Evolutionary conservation across 805 yeast genomes (phyloP).

Genomic region (Candida maesae): DNA sequence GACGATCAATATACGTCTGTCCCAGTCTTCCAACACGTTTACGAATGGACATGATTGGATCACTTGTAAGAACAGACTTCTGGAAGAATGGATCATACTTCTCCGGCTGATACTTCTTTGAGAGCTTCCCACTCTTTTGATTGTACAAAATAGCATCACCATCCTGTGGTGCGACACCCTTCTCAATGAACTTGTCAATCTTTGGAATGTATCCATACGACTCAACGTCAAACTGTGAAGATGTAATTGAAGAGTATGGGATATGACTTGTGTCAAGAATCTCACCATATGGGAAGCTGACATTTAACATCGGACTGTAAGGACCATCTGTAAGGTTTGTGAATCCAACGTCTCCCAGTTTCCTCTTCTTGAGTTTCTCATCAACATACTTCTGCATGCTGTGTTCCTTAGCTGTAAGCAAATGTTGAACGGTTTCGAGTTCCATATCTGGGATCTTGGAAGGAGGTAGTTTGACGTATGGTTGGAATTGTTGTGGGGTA

Average conservation of each 20-base stretch:
- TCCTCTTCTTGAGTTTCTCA: constrained; percentile 73
- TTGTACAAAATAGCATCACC: constrained; percentile 30
- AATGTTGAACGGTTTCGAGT: constrained; percentile 73
- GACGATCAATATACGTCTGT: constrained; percentile 70
- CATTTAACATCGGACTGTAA: constrained; percentile 72
- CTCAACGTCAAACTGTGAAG: constrained; percentile 62
- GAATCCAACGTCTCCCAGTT: constrained; percentile 62
- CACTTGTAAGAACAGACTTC: constrained; percentile 33
- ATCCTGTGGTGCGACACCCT: constrained; percentile 24
- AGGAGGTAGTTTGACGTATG: constrained; percentile 83
- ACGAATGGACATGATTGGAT: constrained; percentile 55
- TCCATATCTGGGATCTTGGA: constrained; percentile 93
- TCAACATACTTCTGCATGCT: constrained; percentile 80
- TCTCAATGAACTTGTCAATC: constrained; percentile 21
- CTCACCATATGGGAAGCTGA: constrained; percentile 48
- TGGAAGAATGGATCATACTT: constrained; percentile 33
- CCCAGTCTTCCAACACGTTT: constrained; percentile 74
- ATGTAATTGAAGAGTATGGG: constrained; percentile 77
- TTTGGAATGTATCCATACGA: constrained; percentile 46
- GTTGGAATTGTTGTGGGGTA: constrained; percentile 43
- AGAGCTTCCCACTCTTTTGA: constrained; percentile 21
- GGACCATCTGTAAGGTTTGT: constrained; percentile 86
- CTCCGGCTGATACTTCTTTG: constrained; percentile 32
- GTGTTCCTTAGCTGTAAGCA: constrained; percentile 68
- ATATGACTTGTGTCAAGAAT: constrained; percentile 57